Base-by-base conservation (phyloP, 1,139 yeast genomes). In the Yamadazyma friedrichii region DNA sequence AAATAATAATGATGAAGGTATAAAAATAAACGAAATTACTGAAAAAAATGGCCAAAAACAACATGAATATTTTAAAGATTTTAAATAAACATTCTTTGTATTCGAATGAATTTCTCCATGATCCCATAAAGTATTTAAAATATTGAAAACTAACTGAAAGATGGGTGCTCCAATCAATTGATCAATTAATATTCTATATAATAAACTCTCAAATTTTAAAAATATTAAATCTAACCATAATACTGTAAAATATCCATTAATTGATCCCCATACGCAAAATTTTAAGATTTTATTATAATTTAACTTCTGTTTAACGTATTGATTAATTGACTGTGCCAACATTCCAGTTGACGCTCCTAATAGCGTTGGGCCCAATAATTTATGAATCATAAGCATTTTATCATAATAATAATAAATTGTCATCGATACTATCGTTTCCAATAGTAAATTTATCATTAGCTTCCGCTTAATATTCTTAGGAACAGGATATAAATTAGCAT, bases 31-130 rank as follows among this genome's bases (percentile, higher is more conserved):
- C 45, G 76, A 70, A 29, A 71, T 48, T 3, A 74, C 59, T 11
- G 83, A 77, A 42, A 79, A 74, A 35, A 75, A 58, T 6, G 87
- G 86, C 84, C 86, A 81, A 44, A 70, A 70, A 51, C 78, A 63
- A 54, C 75, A 80, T 27, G 82, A 74, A 44, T 74, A 70, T 45
- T 74, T 74, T 45, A 81, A 59, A 10, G 82, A 67, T 40, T 69
- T 72, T 43, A 77, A 42, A 47, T 67, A 78, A 6, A 74, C 61
- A 25, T 56, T 42, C 39, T 57, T 59, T 10, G 68, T 54, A 45
- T 50, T 49, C 24, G 54, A 39, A 9, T 61, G 42, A 27, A 69
- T 43, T 41, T 65, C 74, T 15, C 75, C 76, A 38, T 70, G 65
- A 45, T 81, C 86, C 86, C 87, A 81, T 13, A 78, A 51, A 30